These are phyloP conservation scores for Leucaena leucocephala DNA, from an alignment of 306 rosid species.

Conservation along the genomic window DNA sequence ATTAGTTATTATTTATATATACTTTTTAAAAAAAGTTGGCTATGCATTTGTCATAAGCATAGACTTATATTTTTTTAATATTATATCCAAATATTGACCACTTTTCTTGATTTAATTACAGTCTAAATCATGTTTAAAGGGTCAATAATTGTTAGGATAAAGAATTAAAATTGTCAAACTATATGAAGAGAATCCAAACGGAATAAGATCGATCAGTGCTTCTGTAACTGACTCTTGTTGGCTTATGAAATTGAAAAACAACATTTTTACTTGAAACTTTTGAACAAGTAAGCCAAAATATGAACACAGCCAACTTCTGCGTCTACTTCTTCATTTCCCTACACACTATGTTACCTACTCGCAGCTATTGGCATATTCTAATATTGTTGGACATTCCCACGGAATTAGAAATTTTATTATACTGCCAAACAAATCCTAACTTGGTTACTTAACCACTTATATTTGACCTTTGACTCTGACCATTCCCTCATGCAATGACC, in stretches of 20 bases:
- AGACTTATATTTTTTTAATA: not conserved
- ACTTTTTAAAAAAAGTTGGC: not conserved
- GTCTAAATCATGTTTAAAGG: not conserved
- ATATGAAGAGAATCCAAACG: not conserved
- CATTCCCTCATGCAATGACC: not conserved
- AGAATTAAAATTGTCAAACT: not conserved
- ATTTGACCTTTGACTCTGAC: constrained; percentile 24
- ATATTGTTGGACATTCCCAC: constrained; percentile 5
- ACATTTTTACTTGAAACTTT: not conserved
- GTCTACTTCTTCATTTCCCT: not conserved
- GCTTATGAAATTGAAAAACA: not conserved
- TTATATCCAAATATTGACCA: not conserved
- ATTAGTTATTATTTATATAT: no score
- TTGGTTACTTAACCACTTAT: constrained; percentile 38
- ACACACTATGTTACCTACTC: not conserved
- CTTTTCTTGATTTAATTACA: not conserved
- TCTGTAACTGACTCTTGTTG: constrained; percentile 39
- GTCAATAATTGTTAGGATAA: not conserved
- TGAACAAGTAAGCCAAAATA: not conserved
- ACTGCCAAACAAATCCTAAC: constrained; percentile 27
- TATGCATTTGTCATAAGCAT: not conserved
- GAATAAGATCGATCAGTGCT: constrained; percentile 17
- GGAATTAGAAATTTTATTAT: not conserved
- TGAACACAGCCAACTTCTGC: not conserved
- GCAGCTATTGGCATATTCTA: not conserved